Base-by-base conservation (phyloP, 306 rosid genomes). In the Pachyrhizus erosus region DNA sequence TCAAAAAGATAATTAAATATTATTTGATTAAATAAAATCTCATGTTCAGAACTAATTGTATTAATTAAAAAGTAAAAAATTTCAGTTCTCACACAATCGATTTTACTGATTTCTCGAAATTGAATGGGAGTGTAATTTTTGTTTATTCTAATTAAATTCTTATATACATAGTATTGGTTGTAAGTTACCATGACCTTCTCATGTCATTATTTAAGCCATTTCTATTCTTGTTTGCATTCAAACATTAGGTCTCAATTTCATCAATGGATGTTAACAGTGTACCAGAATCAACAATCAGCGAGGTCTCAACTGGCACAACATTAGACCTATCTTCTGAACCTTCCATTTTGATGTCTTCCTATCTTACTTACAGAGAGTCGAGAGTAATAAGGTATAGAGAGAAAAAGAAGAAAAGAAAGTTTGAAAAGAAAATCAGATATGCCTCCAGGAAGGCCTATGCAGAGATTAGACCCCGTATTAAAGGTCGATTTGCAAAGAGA, bases 401-500 rank as follows among this genome's bases (percentile, higher is more conserved):
- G 84, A 93, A 93, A 51, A 93, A 93, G 89, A 93, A 93, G 89
- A 77, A 80, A 15, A 89, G 97, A 70, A 93, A 91, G 87, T 93
- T 93, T 43, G 94, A 90, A 88, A 93, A 93, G 84, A 93, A 94
- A 31, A 93, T 91, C 57, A 57, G 94, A 76, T 93, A 93, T 83
- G 97, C 94, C 14, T 93, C 94, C 2, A 89, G 97, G 86, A 91
- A 93, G 82, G 97, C 97, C 14, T 91, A 93, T 68, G 97, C 97
- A 12, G 97, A 93, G 82, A 88, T 90, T 42, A 85, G 97, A 58
- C 97, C 96, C 3, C 90, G 96, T 5, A 84, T 93, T 78, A 91
- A 93, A 37, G 97, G 97, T 77, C 87, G 97, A 54, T 93, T 93
- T 26, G 97, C 94, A 0, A 93, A 89, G 83, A 66, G 94, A 77